These are phyloP conservation scores for Besnoitia besnoiti DNA, from an alignment of 169 alveolate genomes.

Conservation along the genomic window DNA sequence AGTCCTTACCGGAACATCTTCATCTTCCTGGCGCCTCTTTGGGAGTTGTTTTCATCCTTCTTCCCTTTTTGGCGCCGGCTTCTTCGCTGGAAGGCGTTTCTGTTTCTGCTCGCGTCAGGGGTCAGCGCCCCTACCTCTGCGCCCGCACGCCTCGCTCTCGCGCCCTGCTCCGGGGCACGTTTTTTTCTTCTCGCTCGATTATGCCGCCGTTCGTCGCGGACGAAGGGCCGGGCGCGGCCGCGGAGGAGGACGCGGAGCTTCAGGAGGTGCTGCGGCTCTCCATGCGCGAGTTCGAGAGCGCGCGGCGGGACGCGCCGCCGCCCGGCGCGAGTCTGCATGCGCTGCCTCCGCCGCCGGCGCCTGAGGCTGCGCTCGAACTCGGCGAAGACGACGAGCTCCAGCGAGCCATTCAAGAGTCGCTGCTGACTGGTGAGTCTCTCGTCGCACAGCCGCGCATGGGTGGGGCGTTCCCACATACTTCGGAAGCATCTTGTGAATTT, in stretches of 20 bases:
- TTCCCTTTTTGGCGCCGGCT: too few relatives aligned
- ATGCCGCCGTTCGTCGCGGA: background rate
- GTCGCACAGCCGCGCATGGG: too few relatives aligned
- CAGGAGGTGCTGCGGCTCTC: conserved; percentile 40
- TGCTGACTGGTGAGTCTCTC: background rate
- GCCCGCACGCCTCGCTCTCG: too few relatives aligned
- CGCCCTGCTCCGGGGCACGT: too few relatives aligned
- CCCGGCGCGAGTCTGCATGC: background rate
- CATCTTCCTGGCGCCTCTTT: too few relatives aligned
- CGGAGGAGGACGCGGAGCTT: conserved; percentile 26
- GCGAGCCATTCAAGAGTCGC: conserved; percentile 26
- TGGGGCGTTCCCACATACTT: too few relatives aligned
- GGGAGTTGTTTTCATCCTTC: too few relatives aligned
- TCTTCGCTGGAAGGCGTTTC: too few relatives aligned
- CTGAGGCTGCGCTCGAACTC: background rate
- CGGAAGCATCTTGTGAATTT: too few relatives aligned
- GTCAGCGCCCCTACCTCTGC: too few relatives aligned
- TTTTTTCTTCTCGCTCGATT: background rate
- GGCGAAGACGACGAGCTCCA: conserved; percentile 5
- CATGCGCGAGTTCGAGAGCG: background rate
- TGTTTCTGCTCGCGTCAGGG: too few relatives aligned
- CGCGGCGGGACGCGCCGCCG: background rate
- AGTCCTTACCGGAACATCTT: too few relatives aligned
- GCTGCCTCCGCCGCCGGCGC: background rate
- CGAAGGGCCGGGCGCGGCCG: background rate